These are phyloP conservation scores for Daldinia vernicosa DNA, from an alignment of 495 filamentous ascomycete species.

Conservation along the genomic window DNA sequence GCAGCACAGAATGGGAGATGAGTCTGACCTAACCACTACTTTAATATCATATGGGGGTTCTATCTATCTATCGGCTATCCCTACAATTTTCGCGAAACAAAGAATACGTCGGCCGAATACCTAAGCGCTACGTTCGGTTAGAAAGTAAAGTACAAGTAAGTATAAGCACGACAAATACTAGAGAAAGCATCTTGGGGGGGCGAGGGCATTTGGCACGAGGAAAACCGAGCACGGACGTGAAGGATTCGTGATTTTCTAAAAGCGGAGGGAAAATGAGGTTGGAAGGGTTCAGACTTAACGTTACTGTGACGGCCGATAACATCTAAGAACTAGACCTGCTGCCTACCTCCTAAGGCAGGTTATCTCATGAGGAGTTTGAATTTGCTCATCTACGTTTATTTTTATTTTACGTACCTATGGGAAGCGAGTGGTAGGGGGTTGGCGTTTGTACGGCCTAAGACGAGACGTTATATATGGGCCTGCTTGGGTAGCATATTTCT, in stretches of 20 bases:
- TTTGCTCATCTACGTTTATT: constrained; percentile 4
- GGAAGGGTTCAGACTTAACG: constrained; percentile 4
- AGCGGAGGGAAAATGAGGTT: background rate
- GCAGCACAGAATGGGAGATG: constrained; percentile 12
- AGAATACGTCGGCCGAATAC: background rate
- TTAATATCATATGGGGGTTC: background rate
- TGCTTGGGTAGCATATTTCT: background rate
- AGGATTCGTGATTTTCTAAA: background rate
- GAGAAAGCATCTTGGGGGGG: background rate
- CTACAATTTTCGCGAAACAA: background rate
- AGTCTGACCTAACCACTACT: background rate
- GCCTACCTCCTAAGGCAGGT: background rate
- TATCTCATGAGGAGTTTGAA: constrained; percentile 23
- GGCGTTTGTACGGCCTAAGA: constrained; percentile 1
- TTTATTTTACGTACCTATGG: background rate
- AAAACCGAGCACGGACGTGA: background rate
- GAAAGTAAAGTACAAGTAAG: background rate
- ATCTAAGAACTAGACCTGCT: constrained; percentile 5
- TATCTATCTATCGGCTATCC: too few species aligned
- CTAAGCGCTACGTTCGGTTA: background rate
- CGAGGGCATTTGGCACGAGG: background rate
- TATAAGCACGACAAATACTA: background rate
- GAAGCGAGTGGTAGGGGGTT: background rate
- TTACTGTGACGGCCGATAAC: constrained; percentile 22
- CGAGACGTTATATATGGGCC: background rate